A percentile compares a stretch with the other conserved stretches of the same genome.
Evolutionary conservation across 768 basidiomycete genomes (phyloP).

Genomic region (Amanita brunnescens): DNA sequence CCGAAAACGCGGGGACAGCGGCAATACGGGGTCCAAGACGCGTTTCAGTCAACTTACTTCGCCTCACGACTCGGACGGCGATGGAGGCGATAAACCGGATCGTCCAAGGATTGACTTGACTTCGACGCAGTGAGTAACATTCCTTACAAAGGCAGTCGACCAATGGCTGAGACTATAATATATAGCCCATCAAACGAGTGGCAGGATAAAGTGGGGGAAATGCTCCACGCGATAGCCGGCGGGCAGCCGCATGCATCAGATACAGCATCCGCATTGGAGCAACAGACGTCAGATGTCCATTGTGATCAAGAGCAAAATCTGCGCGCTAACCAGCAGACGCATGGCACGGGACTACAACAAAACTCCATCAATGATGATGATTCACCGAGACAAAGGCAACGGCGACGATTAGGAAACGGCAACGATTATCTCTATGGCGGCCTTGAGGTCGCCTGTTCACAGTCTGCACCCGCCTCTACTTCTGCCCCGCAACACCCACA

Average conservation of each 20-base stretch:
- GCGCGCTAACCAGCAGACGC: slow-evolving; percentile 12
- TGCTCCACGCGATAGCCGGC: slow-evolving; percentile 21
- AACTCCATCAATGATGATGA: slow-evolving; percentile 18
- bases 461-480: neutral
- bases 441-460: slow-evolving; percentile 12
- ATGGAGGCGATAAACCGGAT: slow-evolving; percentile 13
- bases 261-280: slow-evolving; percentile 2
- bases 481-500: neutral
- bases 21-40: slow-evolving; percentile 4
- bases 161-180: slow-evolving; percentile 1
- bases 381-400: slow-evolving; percentile 35
- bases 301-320: slow-evolving; percentile 4
- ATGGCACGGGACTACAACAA: slow-evolving; percentile 2
- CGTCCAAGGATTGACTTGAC: slow-evolving; percentile 32
- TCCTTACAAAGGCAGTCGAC: neutral
- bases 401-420: slow-evolving; percentile 38
- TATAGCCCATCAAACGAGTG: slow-evolving; percentile 73
- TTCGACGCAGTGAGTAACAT: slow-evolving; percentile 50
- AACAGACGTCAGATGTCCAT: neutral
- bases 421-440: slow-evolving; percentile 17
- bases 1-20: slow-evolving; percentile 36
- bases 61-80: neutral
- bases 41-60: slow-evolving; percentile 13
- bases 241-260: slow-evolving; percentile 5
- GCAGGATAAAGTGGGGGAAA: slow-evolving; percentile 59